A percentile compares a stretch with the other conserved stretches of the same genome.
Conservation (phyloP, 495 filamentous ascomycete genomes). For the Penicillium silybi region DNA sequence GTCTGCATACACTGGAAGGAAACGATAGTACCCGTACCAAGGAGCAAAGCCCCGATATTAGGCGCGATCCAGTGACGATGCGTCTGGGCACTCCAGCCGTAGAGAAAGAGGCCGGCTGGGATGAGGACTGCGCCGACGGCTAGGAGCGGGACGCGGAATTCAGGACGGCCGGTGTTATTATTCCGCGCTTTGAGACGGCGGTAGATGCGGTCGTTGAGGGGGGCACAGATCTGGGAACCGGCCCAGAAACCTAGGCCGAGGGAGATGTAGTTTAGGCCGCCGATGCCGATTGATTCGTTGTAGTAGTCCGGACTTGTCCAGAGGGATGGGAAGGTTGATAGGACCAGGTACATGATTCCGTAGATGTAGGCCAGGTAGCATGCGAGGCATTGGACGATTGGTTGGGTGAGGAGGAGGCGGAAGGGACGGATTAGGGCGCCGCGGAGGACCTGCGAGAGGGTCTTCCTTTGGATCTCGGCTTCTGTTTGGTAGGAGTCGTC, state of each 20-base stretch:
- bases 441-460: slow-evolving; percentile 38
- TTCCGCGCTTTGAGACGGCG: slow-evolving; percentile 55
- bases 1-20: slow-evolving; percentile 68
- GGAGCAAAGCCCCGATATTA: slow-evolving; percentile 62
- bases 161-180: slow-evolving; percentile 54
- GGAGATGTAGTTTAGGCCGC: slow-evolving; percentile 68
- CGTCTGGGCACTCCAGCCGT: slow-evolving; percentile 66
- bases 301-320: slow-evolving; percentile 54
- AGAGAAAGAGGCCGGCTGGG: slow-evolving; percentile 64
- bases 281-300: slow-evolving; percentile 56
- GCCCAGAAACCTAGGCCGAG: slow-evolving; percentile 65
- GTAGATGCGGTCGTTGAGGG: slow-evolving; percentile 65
- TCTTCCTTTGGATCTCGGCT: slow-evolving; percentile 50
- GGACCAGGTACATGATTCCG: slow-evolving; percentile 68
- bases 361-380: slow-evolving; percentile 67
- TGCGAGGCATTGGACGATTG: slow-evolving; percentile 57
- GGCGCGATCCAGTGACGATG: slow-evolving; percentile 67
- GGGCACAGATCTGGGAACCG: slow-evolving; percentile 59
- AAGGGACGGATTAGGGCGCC: slow-evolving; percentile 52
- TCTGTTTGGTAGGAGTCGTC: slow-evolving; percentile 61
- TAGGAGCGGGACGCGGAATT: slow-evolving; percentile 67
- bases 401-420: slow-evolving; percentile 54
- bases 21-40: slow-evolving; percentile 57
- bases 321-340: slow-evolving; percentile 63
- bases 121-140: slow-evolving; percentile 53